These are phyloP conservation scores for Cornus controversa DNA, from an alignment of 148 eudicot species.

Conservation along the genomic window DNA sequence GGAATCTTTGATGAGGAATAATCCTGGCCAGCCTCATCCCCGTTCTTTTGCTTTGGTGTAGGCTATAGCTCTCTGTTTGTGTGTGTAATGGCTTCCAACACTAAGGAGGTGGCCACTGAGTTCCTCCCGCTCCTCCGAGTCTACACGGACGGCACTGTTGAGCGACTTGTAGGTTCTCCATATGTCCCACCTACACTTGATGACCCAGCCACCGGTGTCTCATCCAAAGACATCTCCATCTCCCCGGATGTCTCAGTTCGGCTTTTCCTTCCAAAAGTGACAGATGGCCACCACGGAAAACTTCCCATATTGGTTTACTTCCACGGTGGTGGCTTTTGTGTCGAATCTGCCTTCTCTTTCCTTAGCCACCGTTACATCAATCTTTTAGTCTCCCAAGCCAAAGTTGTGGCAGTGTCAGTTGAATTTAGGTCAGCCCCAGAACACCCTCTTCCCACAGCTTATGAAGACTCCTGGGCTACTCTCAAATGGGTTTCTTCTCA, in stretches of 20 bases:
- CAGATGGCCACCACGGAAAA: not conserved
- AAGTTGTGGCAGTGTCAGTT: conserved; percentile 30
- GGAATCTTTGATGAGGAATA: not conserved
- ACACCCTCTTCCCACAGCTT: conserved; percentile 34
- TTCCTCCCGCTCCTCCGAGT: conserved; percentile 24
- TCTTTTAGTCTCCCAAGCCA: conserved; percentile 24
- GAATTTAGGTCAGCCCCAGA: conserved; percentile 40
- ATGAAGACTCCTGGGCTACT: conserved; percentile 33
- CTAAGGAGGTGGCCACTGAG: conserved; percentile 21
- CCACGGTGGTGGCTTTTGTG: conserved; percentile 49
- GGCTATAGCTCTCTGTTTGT: too few species aligned
- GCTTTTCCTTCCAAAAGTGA: conserved; percentile 34
- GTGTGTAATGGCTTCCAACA: conserved; percentile 17
- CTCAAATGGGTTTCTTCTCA: conserved; percentile 23
- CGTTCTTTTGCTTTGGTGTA: not conserved
- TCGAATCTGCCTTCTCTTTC: conserved; percentile 38
- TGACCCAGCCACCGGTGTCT: conserved; percentile 36
- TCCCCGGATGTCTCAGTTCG: conserved; percentile 30
- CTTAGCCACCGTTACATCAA: conserved; percentile 33
- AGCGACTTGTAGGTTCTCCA: conserved; percentile 25
- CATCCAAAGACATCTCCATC: conserved; percentile 37
- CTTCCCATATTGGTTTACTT: conserved; percentile 43
- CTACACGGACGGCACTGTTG: conserved; percentile 38
- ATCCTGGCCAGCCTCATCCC: not conserved
- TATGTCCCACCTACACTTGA: conserved; percentile 28